Percentiles rank a stretch among this genome's conserved stretches.
These are phyloP conservation scores for Kwoniella botswanensis DNA, from an alignment of 768 basidiomycete species.

Conservation along the genomic window DNA sequence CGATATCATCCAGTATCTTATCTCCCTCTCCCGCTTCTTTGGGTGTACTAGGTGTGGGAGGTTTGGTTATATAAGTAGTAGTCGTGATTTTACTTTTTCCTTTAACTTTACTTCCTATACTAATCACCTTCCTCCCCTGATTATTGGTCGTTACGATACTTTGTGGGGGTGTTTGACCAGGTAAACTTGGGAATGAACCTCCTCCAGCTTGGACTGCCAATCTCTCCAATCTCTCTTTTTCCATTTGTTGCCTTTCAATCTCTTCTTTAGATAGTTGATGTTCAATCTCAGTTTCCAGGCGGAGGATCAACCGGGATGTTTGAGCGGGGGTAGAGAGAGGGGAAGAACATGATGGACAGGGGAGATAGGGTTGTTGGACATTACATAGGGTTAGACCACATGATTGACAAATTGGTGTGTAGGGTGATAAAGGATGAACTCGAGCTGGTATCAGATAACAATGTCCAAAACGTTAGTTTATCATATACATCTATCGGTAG, in stretches of 20 bases:
- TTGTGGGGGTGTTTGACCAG: background rate
- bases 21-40: conserved; percentile 9
- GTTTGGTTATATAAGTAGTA: conserved; percentile 33
- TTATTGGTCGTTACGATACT: background rate
- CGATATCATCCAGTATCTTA: conserved; percentile 34
- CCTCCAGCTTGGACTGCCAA: conserved; percentile 47
- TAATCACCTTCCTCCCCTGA: conserved; percentile 46
- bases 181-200: conserved; percentile 49
- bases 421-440: conserved; percentile 54
- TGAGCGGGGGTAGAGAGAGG: conserved; percentile 41
- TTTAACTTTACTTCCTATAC: conserved; percentile 51
- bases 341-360: conserved; percentile 57
- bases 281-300: conserved; percentile 47
- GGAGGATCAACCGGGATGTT: conserved; percentile 44
- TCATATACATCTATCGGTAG: background rate
- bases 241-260: conserved; percentile 31
- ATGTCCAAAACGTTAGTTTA: too few species aligned
- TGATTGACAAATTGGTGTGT: conserved; percentile 55
- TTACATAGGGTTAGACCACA: conserved; percentile 58
- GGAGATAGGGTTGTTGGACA: conserved; percentile 54
- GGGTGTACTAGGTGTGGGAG: conserved; percentile 14
- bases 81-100: conserved; percentile 47
- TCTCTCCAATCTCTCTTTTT: conserved; percentile 37
- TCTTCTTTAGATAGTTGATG: conserved; percentile 44
- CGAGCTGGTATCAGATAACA: conserved; percentile 38